Evolutionary conservation across 768 basidiomycete species (phyloP).

Genomic region (Russula earlei): DNA sequence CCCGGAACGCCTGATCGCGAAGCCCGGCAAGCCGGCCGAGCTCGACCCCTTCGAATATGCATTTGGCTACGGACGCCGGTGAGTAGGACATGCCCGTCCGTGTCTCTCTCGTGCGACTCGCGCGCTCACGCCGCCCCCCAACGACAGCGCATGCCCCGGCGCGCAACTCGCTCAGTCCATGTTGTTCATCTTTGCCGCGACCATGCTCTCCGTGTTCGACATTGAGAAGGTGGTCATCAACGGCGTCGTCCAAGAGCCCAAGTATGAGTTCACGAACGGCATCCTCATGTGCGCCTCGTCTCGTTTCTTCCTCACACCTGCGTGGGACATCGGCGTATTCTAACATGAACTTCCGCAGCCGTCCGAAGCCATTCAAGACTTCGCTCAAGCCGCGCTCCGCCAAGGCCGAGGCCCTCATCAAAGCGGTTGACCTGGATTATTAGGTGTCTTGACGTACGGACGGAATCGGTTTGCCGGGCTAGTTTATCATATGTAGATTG

Average conservation of each 20-base stretch:
- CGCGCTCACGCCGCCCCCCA: background rate
- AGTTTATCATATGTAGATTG: too few relatives aligned
- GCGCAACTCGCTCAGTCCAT: slow-evolving; percentile 19
- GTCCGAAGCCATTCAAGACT: too few relatives aligned
- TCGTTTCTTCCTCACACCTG: background rate
- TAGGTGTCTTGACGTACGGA: too few relatives aligned
- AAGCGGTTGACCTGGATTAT: too few relatives aligned
- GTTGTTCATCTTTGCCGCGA: slow-evolving; percentile 18
- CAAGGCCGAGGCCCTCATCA: too few relatives aligned
- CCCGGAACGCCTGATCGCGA: slow-evolving; percentile 25
- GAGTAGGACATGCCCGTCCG: background rate
- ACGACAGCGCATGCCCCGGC: slow-evolving; percentile 17
- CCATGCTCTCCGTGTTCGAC: slow-evolving; percentile 19
- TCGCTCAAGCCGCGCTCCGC: too few relatives aligned
- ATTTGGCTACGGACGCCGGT: slow-evolving; percentile 26
- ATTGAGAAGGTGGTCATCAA: slow-evolving; percentile 14
- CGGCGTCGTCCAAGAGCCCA: slow-evolving; percentile 17
- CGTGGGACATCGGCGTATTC: too few relatives aligned
- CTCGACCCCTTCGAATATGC: slow-evolving; percentile 17
- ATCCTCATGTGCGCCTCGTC: slow-evolving; percentile 11
- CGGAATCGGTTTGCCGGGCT: too few relatives aligned
- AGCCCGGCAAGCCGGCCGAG: slow-evolving; percentile 17
- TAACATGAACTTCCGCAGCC: too few relatives aligned
- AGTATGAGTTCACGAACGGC: slow-evolving; percentile 14
- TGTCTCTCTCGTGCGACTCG: background rate